phyloP scores from a whole-genome alignment of 768 basidiomycete species.

The Boletus subparvulus region DNA sequence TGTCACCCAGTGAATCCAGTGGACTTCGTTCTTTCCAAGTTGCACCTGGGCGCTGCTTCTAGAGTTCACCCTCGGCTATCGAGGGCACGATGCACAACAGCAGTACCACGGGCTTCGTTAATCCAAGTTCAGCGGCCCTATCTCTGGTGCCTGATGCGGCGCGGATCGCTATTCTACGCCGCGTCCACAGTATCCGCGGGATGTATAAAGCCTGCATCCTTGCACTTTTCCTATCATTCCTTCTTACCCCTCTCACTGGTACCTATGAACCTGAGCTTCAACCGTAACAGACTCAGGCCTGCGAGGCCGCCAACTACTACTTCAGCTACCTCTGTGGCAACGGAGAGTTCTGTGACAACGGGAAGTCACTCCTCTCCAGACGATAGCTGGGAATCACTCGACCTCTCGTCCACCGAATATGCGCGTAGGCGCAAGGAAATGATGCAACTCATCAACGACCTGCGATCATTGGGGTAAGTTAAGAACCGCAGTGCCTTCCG shows the following conservation, averaged over 20 bases:
- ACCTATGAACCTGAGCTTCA: slow-evolving; percentile 4
- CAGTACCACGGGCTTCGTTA: too few relatives aligned
- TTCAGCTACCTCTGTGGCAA: neutral
- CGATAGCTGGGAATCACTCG: slow-evolving; percentile 10
- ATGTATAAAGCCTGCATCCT: slow-evolving; percentile 11
- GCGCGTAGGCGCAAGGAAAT: slow-evolving; percentile 39
- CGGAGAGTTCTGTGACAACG: neutral
- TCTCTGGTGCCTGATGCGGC: neutral
- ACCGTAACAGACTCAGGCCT: neutral
- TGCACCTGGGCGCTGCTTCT: too few relatives aligned
- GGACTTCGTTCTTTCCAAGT: too few relatives aligned
- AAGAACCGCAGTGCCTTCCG: neutral
- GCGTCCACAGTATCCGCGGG: neutral
- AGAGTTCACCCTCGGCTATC: too few relatives aligned
- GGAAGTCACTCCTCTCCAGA: slow-evolving; percentile 10
- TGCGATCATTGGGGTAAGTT: slow-evolving; percentile 43
- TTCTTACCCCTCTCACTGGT: neutral
- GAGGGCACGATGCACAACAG: too few relatives aligned
- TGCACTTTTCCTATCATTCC: neutral
- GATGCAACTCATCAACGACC: slow-evolving; percentile 38
- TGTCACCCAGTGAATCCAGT: too few relatives aligned
- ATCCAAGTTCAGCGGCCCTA: neutral
- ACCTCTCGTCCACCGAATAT: slow-evolving; percentile 38
- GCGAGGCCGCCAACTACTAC: neutral
- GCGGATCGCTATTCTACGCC: neutral